Percentiles rank a stretch among this genome's conserved stretches.
phyloP scores from a whole-genome alignment of 176 grass and related monocot species.

The Dendrocalamus sinicus region DNA sequence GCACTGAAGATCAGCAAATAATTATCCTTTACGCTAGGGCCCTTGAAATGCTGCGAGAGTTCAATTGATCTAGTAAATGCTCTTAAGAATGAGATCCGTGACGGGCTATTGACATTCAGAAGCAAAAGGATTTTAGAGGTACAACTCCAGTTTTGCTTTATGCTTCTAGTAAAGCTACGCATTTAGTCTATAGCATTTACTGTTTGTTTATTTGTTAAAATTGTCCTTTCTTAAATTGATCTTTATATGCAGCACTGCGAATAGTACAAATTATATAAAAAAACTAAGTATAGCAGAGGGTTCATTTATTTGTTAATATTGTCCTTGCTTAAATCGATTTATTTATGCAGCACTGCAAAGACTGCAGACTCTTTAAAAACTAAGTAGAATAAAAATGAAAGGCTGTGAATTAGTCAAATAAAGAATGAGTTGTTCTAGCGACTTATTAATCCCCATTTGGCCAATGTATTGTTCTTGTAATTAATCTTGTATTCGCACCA shows the following conservation, averaged over 20 bases:
- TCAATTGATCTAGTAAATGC: constrained; percentile 72
- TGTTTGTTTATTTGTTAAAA: background rate
- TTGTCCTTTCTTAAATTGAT: background rate
- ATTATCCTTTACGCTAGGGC: constrained; percentile 51
- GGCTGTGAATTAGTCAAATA: background rate
- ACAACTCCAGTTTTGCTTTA: constrained; percentile 3
- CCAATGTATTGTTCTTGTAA: background rate
- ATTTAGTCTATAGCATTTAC: background rate
- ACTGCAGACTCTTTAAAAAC: background rate
- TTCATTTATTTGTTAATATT: background rate
- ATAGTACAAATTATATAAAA: background rate
- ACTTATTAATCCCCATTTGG: background rate
- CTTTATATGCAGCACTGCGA: background rate
- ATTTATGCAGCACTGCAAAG: background rate
- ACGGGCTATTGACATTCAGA: constrained; percentile 74
- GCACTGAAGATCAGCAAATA: constrained; percentile 24
- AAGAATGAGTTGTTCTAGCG: background rate
- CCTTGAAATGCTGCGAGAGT: constrained; percentile 74
- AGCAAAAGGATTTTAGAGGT: constrained; percentile 82
- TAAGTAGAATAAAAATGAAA: background rate
- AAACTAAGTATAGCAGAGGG: background rate
- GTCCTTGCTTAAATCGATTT: background rate
- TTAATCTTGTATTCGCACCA: constrained; percentile 1
- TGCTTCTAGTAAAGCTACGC: background rate
- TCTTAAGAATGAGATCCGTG: constrained; percentile 86